phyloP scores from a whole-genome alignment of 495 filamentous ascomycete genomes.

The Durotheca rogersii region DNA sequence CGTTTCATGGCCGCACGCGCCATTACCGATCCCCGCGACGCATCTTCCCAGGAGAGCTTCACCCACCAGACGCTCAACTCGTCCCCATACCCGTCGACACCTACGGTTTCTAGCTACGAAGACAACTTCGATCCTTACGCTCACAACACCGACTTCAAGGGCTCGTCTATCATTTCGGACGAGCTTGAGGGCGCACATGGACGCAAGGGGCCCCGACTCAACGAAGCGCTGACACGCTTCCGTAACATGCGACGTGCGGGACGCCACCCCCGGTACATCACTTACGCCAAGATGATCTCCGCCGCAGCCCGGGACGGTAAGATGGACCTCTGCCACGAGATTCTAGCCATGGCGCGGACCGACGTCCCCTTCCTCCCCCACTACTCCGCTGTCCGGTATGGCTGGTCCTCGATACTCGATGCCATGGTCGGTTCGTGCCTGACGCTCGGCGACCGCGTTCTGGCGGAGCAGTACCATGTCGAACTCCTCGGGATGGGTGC shows the following conservation, averaged over 20 bases:
- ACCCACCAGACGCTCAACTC: conserved; percentile 34
- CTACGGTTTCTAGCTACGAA: conserved; percentile 53
- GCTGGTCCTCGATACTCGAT: conserved; percentile 92
- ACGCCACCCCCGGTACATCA: conserved; percentile 90
- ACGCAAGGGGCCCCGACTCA: conserved; percentile 68
- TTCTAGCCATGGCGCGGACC: conserved; percentile 79
- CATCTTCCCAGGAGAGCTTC: conserved; percentile 35
- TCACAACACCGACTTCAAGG: conserved; percentile 85
- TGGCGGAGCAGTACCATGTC: conserved; percentile 84
- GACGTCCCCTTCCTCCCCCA: conserved; percentile 83
- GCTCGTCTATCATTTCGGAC: conserved; percentile 84
- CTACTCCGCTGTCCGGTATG: conserved; percentile 82
- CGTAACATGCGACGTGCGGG: conserved; percentile 90
- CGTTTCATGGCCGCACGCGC: conserved; percentile 66
- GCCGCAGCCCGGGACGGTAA: conserved; percentile 81
- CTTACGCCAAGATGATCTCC: conserved; percentile 90
- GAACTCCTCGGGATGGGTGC: conserved; percentile 84
- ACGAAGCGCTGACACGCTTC: conserved; percentile 78
- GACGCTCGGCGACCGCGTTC: conserved; percentile 71
- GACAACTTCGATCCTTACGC: conserved; percentile 90
- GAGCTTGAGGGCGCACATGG: conserved; percentile 73
- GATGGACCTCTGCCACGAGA: conserved; percentile 77
- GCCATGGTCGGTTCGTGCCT: conserved; percentile 94
- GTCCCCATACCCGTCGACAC: conserved; percentile 42
- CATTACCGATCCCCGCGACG: conserved; percentile 48